phyloP scores from a whole-genome alignment of 2,329 filamentous ascomycete species.

The Neospermospora avenae region DNA sequence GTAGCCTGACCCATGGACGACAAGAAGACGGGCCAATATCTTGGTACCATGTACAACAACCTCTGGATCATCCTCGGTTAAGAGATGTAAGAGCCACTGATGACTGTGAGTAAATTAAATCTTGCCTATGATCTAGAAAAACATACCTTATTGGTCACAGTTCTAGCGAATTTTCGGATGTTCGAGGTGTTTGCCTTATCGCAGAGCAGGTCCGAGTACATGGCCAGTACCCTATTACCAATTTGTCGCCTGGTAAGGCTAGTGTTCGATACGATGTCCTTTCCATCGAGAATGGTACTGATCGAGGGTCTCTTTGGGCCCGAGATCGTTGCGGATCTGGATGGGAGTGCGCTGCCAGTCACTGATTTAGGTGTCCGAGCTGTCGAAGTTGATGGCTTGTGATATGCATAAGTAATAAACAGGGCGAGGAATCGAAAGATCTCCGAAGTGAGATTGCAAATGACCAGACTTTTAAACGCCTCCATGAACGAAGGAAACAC shows the following conservation, averaged over 20 bases:
- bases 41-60: constrained; percentile 78
- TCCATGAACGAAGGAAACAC: constrained; percentile 73
- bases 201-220: constrained; percentile 77
- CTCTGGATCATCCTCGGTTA: constrained; percentile 81
- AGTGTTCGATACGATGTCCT: constrained; percentile 36
- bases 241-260: constrained; percentile 64
- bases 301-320: constrained; percentile 32
- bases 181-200: constrained; percentile 64
- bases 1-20: constrained; percentile 78
- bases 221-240: constrained; percentile 69
- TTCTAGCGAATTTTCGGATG: constrained; percentile 85
- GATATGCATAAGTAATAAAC: constrained; percentile 90
- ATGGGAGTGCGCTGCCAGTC: constrained; percentile 42
- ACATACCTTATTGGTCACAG: constrained; percentile 87
- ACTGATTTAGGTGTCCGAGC: constrained; percentile 51
- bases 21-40: constrained; percentile 78
- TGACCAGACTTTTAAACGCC: constrained; percentile 76
- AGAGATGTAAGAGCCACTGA: constrained; percentile 86
- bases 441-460: constrained; percentile 77
- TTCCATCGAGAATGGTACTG: constrained; percentile 29
- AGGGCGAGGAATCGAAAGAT: constrained; percentile 82
- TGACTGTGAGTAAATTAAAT: constrained; percentile 35
- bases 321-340: constrained; percentile 35
- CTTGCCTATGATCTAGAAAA: constrained; percentile 1
- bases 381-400: constrained; percentile 50